Evolutionary conservation across 2,329 filamentous ascomycete genomes (phyloP), one percentile per base, ranked within the genome.

Genomic region (Zasmidium angulare): DNA sequence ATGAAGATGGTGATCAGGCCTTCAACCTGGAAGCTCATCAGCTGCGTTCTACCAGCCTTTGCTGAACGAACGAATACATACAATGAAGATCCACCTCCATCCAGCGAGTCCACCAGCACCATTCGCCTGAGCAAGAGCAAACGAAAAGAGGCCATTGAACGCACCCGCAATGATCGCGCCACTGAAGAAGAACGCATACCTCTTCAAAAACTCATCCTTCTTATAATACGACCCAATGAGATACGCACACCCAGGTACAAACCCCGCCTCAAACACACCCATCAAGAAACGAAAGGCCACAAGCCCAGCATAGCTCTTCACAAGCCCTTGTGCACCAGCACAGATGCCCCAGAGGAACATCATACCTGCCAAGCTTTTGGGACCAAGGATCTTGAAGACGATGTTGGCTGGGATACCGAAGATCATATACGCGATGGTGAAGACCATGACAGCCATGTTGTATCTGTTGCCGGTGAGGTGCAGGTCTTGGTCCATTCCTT

Each of bases 351-450:
- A 77, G 20, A 75, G 60, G 20, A 75, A 59, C 74, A 77, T 76
- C 57, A 77, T 76, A 1, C 65, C 52, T 9, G 65, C 66, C 19
- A 77, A 63, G 68, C 72, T 72, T 23, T 68, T 72, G 1, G 75
- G 74, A 12, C 55, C 89, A 68, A 96, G 84, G 89, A 96, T 92
- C 65, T 84, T 82, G 40, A 74, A 76, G 6, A 91, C 91, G 22
- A 58, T 49, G 21, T 40, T 51, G 23, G 31, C 49, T 23, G 74
- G 73, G 9, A 76, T 66, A 4, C 72, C 73, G 53, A 69, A 73
- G 26, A 73, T 61, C 9, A 75, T 66, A 50, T 76, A 76, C 3
- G 72, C 71, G 6, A 76, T 64, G 22, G 73, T 75, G 66, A 76
- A 76, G n/a, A 73, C 69, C 68, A 70, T 72, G 20, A 74, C 70